phyloP scores from a whole-genome alignment of 129 eudicot genomes.

The Arctium lappa region DNA sequence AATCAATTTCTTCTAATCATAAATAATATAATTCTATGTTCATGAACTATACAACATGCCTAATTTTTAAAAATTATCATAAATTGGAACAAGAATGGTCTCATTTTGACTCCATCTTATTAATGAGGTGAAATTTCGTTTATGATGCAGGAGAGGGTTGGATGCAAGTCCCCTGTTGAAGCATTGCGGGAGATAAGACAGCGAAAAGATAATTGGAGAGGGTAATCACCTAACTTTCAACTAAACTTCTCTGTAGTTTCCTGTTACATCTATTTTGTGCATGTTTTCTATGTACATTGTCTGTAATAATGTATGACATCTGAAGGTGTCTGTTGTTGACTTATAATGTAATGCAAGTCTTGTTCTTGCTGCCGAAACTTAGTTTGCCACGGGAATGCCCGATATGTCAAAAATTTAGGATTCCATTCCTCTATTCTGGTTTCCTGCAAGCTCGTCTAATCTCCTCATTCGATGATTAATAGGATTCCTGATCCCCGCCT shows the following conservation, averaged over 20 bases:
- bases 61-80: neutral
- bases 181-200: constrained; percentile 71
- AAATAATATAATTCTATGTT: neutral
- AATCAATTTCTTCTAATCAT: neutral
- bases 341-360: neutral
- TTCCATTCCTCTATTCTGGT: neutral
- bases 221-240: constrained; percentile 40
- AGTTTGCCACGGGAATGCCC: neutral
- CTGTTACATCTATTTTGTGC: constrained; percentile 12
- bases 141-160: constrained; percentile 63
- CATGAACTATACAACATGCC: neutral
- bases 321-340: neutral
- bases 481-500: constrained; percentile 17
- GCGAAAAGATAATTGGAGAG: constrained; percentile 85
- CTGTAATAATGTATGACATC: constrained; percentile 25
- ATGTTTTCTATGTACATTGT: neutral
- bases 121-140: neutral
- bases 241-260: constrained; percentile 9
- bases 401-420: constrained; percentile 2
- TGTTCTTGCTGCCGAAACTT: constrained; percentile 6
- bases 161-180: constrained; percentile 69
- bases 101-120: neutral
- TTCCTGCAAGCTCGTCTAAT: constrained; percentile 5
- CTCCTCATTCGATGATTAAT: constrained; percentile 6
- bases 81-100: neutral